A percentile compares a stretch with the other conserved stretches of the same genome.
phyloP scores from a whole-genome alignment of 2,329 filamentous ascomycete genomes.

The Penicillium italicum region DNA sequence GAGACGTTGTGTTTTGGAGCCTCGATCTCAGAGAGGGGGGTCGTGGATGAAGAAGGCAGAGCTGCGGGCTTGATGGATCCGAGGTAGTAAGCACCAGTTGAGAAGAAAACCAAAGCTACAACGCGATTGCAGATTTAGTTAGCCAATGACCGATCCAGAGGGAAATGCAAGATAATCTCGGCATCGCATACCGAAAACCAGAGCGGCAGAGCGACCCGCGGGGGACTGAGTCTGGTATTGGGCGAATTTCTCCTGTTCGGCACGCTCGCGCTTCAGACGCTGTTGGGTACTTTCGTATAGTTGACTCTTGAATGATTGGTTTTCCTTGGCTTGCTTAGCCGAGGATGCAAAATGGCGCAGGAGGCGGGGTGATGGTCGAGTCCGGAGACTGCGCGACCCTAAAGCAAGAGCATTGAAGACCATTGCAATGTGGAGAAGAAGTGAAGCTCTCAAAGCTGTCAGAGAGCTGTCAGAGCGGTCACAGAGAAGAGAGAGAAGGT shows the following conservation, averaged over 20 bases:
- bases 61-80: conserved; percentile 50
- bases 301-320: conserved; percentile 56
- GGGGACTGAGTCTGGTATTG: conserved; percentile 42
- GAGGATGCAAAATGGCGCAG: conserved; percentile 25
- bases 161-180: conserved; percentile 1
- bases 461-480: neutral
- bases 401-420: conserved; percentile 16
- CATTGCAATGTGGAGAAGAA: conserved; percentile 17
- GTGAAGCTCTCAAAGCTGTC: neutral
- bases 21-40: conserved; percentile 47
- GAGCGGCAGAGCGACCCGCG: conserved; percentile 38
- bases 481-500: neutral
- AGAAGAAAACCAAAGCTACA: conserved; percentile 51
- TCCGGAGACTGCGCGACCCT: conserved; percentile 17
- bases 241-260: conserved; percentile 52
- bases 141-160: conserved; percentile 9
- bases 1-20: conserved; percentile 55
- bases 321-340: conserved; percentile 24
- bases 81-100: conserved; percentile 54
- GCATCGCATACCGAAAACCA: conserved; percentile 33
- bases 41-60: conserved; percentile 54
- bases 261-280: conserved; percentile 56
- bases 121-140: neutral
- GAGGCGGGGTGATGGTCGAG: conserved; percentile 6
- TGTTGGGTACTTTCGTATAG: conserved; percentile 60